Conservation (phyloP, 2,329 filamentous ascomycete species). For the Chalaropsis thielavioides region DNA sequence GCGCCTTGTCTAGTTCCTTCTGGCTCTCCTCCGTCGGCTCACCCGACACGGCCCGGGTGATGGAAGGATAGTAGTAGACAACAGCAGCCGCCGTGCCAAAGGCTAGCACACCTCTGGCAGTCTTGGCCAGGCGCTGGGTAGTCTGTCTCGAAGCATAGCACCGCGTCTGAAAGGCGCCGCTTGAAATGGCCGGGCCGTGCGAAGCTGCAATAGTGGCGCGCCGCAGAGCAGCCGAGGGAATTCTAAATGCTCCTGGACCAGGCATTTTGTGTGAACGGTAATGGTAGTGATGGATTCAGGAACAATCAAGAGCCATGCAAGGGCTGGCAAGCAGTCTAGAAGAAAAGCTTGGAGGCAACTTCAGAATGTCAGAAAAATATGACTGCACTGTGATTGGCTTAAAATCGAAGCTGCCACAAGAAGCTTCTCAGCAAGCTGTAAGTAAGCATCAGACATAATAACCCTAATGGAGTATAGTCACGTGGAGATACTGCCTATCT, state of each 20-base stretch:
- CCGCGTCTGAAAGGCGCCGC: not conserved
- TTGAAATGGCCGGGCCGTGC: not conserved
- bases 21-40: constrained; percentile 17
- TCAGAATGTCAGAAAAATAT: not conserved
- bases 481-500: constrained; percentile 9
- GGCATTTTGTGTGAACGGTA: constrained; percentile 10
- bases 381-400: constrained; percentile 6
- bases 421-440: not conserved
- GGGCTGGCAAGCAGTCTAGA: not conserved
- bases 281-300: not conserved
- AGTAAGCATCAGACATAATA: not conserved
- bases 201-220: not conserved
- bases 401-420: not conserved
- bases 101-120: constrained; percentile 8
- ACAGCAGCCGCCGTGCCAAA: constrained; percentile 17
- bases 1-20: constrained; percentile 48
- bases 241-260: constrained; percentile 5
- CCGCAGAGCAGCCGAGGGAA: constrained; percentile 11
- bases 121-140: constrained; percentile 6
- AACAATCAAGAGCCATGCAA: not conserved
- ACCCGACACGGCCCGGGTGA: constrained; percentile 5
- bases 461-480: not conserved
- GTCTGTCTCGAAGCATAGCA: constrained; percentile 9
- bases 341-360: not conserved
- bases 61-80: constrained; percentile 18